These are phyloP conservation scores for Phytophthora fragariae DNA, from an alignment of 352 stramenopile genomes.

Conservation along the genomic window DNA sequence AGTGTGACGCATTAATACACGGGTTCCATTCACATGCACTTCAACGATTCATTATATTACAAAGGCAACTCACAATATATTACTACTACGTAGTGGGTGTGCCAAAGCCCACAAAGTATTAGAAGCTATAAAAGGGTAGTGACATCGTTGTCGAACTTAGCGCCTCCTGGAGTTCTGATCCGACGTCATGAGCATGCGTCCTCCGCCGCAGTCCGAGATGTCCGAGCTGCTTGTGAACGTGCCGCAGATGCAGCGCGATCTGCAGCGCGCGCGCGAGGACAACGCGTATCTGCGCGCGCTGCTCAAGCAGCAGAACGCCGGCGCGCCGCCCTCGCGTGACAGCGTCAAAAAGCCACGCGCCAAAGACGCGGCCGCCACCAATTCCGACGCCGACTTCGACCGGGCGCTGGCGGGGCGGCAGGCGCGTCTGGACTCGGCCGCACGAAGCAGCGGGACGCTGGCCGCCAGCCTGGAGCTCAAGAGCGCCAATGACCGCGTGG, in stretches of 20 bases:
- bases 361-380: conserved; percentile 9
- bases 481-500: conserved; percentile 64
- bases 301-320: conserved; percentile 31
- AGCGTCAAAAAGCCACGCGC: conserved; percentile 1
- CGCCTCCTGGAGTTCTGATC: not conserved
- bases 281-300: conserved; percentile 40
- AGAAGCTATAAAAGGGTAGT: too few species aligned
- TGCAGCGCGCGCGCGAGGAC: conserved; percentile 40
- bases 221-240: conserved; percentile 33
- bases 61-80: too few species aligned
- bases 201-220: conserved; percentile 18
- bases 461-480: conserved; percentile 48
- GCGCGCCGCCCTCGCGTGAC: not conserved
- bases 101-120: too few species aligned
- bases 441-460: not conserved
- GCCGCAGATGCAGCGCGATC: conserved; percentile 38
- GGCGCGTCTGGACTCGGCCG: conserved; percentile 26
- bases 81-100: too few species aligned
- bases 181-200: conserved; percentile 23
- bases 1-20: too few species aligned
- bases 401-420: conserved; percentile 27
- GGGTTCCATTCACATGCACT: too few species aligned
- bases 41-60: too few species aligned
- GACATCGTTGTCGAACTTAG: too few species aligned
- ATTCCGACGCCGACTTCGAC: conserved; percentile 20